Evolutionary conservation across 169 alveolate genomes (phyloP), one percentile per base, ranked within the genome.

Genomic region (Eimeria praecox): DNA sequence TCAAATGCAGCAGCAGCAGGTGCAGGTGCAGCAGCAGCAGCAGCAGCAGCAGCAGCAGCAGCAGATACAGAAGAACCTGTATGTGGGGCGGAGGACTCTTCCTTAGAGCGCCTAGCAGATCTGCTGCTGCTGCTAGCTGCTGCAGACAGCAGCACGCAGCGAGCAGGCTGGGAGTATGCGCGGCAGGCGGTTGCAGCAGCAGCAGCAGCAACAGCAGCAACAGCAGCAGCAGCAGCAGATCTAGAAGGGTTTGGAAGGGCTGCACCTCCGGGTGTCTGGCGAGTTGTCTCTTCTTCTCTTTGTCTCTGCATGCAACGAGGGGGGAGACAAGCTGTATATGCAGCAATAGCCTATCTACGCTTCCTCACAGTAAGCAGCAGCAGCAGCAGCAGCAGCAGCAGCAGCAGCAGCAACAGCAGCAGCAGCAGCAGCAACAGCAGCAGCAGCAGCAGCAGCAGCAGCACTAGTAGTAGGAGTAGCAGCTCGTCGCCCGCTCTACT

Each of bases 101-200:
- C 82, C 8, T 30, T 87, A 20, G 59, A 64, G 42, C 30, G 56
- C 10, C 35, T 62, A 38, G 93, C 82, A 35, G 78, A 87, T 27
- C 40, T 9, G 42, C 27, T 87, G 83, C 82, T 62, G 59, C 59
- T 87, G 56, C 66, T 62, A 5, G 30, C 82, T 10, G 83, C 83
- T 10, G 78, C 82, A 42, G 56, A 87, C 56, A 20, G 56, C 59
- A 40, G 42, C 82, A 24, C 54, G 83, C 93, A 87, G 56, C 56
- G 78, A 5, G 66, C 59, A 18, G 82, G 62, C 5, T 87, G 82
- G 83, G 83, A 62, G 22, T 8, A 6, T 30, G 38, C 62, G 64
- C 93, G 93, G 35, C 62, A 35, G 18, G 92, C 92, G 2, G 92
- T 83, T 27, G 92, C 92, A 49, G 88, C 88, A 40, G 88, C 88